Conservation (phyloP, 495 filamentous ascomycete species). For the Chaetomium cochliodes region DNA sequence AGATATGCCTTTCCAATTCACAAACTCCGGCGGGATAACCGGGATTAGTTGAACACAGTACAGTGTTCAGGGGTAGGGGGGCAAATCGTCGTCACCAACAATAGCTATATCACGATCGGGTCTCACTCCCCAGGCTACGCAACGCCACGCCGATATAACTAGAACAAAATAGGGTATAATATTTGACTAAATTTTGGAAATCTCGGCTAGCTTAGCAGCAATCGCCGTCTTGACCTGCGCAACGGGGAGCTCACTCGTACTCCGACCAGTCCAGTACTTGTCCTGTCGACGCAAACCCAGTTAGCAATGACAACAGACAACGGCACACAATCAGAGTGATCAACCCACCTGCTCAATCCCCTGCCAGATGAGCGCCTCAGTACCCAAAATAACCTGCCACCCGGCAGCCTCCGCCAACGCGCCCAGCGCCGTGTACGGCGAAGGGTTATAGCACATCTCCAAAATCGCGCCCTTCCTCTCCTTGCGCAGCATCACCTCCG, state of each 20-base stretch:
- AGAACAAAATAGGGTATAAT: not conserved
- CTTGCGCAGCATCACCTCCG: slow-evolving; percentile 55
- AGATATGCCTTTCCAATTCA: no score
- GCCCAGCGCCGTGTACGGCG: slow-evolving; percentile 63
- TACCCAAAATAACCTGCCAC: slow-evolving; percentile 69
- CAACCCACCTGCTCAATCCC: slow-evolving; percentile 60
- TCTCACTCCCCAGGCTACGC: not conserved
- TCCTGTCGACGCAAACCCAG: slow-evolving; percentile 32
- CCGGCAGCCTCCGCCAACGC: slow-evolving; percentile 54
- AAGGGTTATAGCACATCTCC: slow-evolving; percentile 80
- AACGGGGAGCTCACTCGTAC: slow-evolving; percentile 55
- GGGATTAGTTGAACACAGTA: no score
- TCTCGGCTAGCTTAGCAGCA: slow-evolving; percentile 37
- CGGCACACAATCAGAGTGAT: not conserved
- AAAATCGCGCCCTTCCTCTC: slow-evolving; percentile 62
- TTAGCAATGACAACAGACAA: not conserved
- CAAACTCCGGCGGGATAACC: no score
- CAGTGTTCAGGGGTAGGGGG: no score
- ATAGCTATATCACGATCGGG: not conserved
- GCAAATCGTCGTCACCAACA: not conserved
- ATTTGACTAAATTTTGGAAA: slow-evolving; percentile 17
- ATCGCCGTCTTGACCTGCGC: slow-evolving; percentile 54
- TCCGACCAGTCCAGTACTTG: slow-evolving; percentile 59
- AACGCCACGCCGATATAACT: not conserved
- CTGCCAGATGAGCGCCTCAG: slow-evolving; percentile 73